Conservation (phyloP, 768 basidiomycete species). For the Rhodotorula kratochvilovae region DNA sequence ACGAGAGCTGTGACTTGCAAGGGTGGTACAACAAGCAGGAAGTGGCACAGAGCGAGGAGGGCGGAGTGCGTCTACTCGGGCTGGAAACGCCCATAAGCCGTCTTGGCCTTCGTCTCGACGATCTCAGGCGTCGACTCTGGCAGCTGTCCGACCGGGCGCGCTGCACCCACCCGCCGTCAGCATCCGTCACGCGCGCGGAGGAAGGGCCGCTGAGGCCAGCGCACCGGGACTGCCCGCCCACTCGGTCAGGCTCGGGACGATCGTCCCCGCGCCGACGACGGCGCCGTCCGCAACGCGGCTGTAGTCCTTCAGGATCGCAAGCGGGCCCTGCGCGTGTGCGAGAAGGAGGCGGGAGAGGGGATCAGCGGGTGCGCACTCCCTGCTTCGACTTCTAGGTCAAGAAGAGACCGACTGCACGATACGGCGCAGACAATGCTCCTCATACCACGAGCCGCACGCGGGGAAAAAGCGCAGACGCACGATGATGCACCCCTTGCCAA, state of each 20-base stretch:
- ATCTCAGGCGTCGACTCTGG: constrained; percentile 92
- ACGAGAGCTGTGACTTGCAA: neutral
- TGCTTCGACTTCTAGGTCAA: neutral
- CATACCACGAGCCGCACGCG: neutral
- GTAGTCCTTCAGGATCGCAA: constrained; percentile 93
- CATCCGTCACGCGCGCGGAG: neutral
- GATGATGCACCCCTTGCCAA: constrained; percentile 92
- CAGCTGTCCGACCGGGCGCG: constrained; percentile 73
- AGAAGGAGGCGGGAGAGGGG: neutral
- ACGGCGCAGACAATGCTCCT: neutral
- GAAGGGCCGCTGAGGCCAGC: constrained; percentile 27
- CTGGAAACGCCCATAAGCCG: constrained; percentile 77
- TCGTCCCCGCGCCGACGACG: constrained; percentile 83
- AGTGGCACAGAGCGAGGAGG: neutral
- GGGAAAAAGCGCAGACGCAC: constrained; percentile 53
- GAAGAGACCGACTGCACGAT: neutral
- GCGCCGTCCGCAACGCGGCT: constrained; percentile 83
- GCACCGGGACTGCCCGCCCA: constrained; percentile 86
- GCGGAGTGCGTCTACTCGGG: constrained; percentile 45
- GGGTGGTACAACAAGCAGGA: neutral
- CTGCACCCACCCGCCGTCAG: constrained; percentile 49
- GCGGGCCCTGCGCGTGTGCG: constrained; percentile 67
- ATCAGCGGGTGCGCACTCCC: neutral
- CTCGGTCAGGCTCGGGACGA: constrained; percentile 78
- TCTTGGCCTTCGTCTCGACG: constrained; percentile 77